These are phyloP conservation scores for Hypomyces rosellus DNA, from an alignment of 2,329 filamentous ascomycete species.

Conservation along the genomic window DNA sequence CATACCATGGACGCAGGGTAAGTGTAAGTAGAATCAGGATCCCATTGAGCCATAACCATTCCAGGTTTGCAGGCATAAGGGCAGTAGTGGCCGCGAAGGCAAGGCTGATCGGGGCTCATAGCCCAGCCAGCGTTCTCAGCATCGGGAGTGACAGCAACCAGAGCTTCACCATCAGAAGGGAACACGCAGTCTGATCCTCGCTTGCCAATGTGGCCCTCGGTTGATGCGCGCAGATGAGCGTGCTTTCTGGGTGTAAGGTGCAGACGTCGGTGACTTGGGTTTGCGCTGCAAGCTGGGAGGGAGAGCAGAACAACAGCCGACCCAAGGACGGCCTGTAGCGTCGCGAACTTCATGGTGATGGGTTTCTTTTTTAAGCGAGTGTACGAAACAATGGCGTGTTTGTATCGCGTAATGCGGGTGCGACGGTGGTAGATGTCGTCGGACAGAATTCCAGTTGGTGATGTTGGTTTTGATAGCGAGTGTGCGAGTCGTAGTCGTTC, in stretches of 20 bases:
- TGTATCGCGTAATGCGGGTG: constrained; percentile 3
- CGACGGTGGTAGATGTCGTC: constrained; percentile 8
- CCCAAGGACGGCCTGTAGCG: constrained; percentile 43
- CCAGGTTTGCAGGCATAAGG: constrained; percentile 71
- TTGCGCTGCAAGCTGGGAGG: constrained; percentile 30
- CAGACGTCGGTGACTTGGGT: constrained; percentile 27
- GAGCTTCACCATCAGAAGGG: constrained; percentile 53
- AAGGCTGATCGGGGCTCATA: constrained; percentile 68
- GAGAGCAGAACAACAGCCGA: constrained; percentile 43
- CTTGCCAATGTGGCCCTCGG: constrained; percentile 38
- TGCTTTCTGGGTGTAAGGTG: constrained; percentile 36
- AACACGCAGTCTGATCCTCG: constrained; percentile 55
- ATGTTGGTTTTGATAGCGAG: too few relatives aligned
- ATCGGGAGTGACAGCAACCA: constrained; percentile 61
- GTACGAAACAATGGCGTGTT: constrained; percentile 8
- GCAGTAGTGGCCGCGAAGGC: constrained; percentile 62
- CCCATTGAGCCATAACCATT: constrained; percentile 74
- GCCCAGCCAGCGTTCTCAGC: constrained; percentile 68
- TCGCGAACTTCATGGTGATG: constrained; percentile 46
- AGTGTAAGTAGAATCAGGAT: constrained; percentile 60
- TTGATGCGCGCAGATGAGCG: constrained; percentile 18
- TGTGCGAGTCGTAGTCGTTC: too few relatives aligned
- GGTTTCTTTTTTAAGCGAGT: background rate
- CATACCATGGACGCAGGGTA: constrained; percentile 69
- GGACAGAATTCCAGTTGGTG: too few relatives aligned